phyloP scores from a whole-genome alignment of 768 basidiomycete genomes.

The Pleurotus giganteus region DNA sequence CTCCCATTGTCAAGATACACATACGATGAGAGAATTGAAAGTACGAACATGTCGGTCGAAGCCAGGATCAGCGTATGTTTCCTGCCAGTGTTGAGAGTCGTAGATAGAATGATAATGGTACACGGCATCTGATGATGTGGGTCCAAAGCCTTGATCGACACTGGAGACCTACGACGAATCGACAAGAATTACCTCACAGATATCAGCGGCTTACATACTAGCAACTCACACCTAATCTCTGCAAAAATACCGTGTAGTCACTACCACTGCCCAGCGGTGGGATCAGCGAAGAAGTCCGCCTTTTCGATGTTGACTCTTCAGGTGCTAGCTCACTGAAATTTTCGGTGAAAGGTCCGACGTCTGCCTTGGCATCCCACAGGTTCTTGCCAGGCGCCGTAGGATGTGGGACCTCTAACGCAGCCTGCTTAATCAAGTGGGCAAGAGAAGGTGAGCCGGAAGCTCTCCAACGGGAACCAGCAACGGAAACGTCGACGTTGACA shows the following conservation, averaged over 20 bases:
- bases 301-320: constrained; percentile 25
- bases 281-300: constrained; percentile 33
- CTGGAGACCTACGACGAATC: constrained; percentile 20
- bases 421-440: constrained; percentile 65
- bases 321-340: background rate
- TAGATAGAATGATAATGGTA: constrained; percentile 83
- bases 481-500: constrained; percentile 77
- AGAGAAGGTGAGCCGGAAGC: constrained; percentile 75
- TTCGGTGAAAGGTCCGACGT: constrained; percentile 51
- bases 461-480: constrained; percentile 58
- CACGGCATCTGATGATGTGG: constrained; percentile 49
- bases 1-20: background rate
- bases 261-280: constrained; percentile 78
- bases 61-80: constrained; percentile 71
- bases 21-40: background rate
- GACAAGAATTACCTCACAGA: background rate
- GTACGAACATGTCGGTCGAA: constrained; percentile 68
- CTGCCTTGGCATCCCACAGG: constrained; percentile 76
- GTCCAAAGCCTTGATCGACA: constrained; percentile 17
- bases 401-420: constrained; percentile 72
- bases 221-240: constrained; percentile 53
- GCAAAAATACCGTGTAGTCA: constrained; percentile 91
- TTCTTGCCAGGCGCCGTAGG: constrained; percentile 62
- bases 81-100: constrained; percentile 72
- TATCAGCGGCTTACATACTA: background rate